Base-by-base conservation (phyloP, 2,329 filamentous ascomycete species). In the Sphaerulina populicola region DNA sequence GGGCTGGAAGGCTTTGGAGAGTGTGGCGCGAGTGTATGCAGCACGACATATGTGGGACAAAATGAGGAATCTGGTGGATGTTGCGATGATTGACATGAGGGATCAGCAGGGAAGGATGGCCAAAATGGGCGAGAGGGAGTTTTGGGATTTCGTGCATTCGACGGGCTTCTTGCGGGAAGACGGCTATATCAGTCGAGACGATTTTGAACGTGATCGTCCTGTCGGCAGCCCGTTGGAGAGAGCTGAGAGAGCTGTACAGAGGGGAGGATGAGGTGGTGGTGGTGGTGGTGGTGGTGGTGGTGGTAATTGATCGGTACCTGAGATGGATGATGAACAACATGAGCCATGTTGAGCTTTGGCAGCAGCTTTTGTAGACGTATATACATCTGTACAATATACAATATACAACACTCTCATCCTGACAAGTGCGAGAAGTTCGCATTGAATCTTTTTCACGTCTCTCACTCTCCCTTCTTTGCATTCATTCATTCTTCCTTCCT, bases 1-100 rank as follows among this genome's bases (percentile, higher is more conserved):
- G 1, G 65, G 69, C 4, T 77, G 71, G 70, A 44, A 44, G 9
- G 69, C 72, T 3, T 61, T 76, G 44, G 57, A 60, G 7, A 57
- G 57, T 7, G 66, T 73, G 4, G 64, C 74, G 8, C 48, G 60
- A 9, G 69, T 70, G 21, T 61, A 75, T 27, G 65, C 63, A 4
- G 60, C 66, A 4, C 59, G 65, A 1, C 63, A 65, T 4, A 68
- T 74, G 27, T 62, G 60, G 57, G 66, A 64, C 10, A 55, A 63
- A 9, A 63, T 69, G 33, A 53, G 60, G 14, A 52, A 54, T 12
- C 54, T 74, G 18, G 68, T 74, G 4, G 52, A 56, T 11, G 52
- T 57, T 2, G 49, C 55, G 9, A 49, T 47, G 12, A 42, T 41
- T n/a, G 47, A 38, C 31, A 40, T 55, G 40, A 48, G 47, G 35